Conservation (phyloP, 768 basidiomycete species). For the Amanita thiersii region DNA sequence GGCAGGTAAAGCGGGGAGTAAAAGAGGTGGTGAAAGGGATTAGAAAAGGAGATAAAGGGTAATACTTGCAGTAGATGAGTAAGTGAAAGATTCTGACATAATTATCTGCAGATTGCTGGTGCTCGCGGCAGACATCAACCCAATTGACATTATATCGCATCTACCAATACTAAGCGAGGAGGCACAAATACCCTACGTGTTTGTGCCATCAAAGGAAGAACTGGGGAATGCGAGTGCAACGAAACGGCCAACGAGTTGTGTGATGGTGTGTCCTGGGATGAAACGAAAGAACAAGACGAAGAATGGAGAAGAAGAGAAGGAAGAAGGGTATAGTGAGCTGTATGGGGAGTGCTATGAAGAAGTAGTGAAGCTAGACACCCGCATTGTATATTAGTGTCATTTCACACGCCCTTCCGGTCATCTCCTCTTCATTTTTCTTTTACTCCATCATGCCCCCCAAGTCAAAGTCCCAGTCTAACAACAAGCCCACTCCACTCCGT, state of each 20-base stretch:
- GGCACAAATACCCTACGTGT: constrained; percentile 83
- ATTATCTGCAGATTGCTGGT: constrained; percentile 61
- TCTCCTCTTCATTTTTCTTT: constrained; percentile 16
- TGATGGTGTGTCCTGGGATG: constrained; percentile 83
- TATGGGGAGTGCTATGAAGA: constrained; percentile 85
- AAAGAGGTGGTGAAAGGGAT: constrained; percentile 99
- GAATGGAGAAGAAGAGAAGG: constrained; percentile 51
- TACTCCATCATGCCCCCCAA: constrained; percentile 42
- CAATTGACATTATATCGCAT: constrained; percentile 97
- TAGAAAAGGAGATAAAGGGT: constrained; percentile 96
- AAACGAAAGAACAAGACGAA: constrained; percentile 66
- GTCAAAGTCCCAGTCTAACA: constrained; percentile 30
- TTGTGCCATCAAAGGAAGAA: constrained; percentile 89
- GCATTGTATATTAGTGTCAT: constrained; percentile 52
- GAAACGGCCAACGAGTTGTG: constrained; percentile 96
- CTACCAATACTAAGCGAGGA: constrained; percentile 93
- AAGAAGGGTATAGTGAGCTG: constrained; percentile 80
- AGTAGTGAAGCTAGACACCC: constrained; percentile 72
- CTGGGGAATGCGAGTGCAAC: constrained; percentile 93
- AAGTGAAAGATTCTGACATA: constrained; percentile 6
- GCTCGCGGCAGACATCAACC: constrained; percentile 95
- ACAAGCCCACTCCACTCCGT: neutral
- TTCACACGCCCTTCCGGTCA: constrained; percentile 11
- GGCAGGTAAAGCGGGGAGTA: constrained; percentile 95
- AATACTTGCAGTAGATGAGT: constrained; percentile 20